phyloP scores from a whole-genome alignment of 768 basidiomycete species.

The Pulveroboletus ravenelii region DNA sequence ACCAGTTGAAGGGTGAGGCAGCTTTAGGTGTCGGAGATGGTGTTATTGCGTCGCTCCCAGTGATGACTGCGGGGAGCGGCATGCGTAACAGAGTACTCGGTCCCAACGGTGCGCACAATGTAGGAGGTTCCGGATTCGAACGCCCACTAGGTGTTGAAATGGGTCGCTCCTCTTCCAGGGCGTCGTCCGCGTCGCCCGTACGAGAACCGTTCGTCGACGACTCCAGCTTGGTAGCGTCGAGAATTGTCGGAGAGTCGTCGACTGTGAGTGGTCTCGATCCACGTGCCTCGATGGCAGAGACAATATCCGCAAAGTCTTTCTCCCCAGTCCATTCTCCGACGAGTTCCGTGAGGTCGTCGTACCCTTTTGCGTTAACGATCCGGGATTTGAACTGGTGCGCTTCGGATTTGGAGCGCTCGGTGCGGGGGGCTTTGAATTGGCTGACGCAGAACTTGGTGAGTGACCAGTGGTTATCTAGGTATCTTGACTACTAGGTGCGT shows the following conservation, averaged over 20 bases:
- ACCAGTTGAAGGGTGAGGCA: slow-evolving; percentile 7
- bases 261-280: slow-evolving; percentile 18
- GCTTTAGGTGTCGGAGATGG: slow-evolving; percentile 38
- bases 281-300: slow-evolving; percentile 39
- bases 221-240: neutral
- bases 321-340: slow-evolving; percentile 57
- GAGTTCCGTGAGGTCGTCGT: slow-evolving; percentile 45
- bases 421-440: slow-evolving; percentile 71
- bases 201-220: neutral
- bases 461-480: slow-evolving; percentile 74
- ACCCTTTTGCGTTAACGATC: slow-evolving; percentile 60
- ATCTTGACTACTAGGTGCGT: slow-evolving; percentile 49
- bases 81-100: slow-evolving; percentile 38
- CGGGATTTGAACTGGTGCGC: slow-evolving; percentile 50
- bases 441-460: slow-evolving; percentile 84
- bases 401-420: slow-evolving; percentile 53
- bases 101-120: slow-evolving; percentile 37
- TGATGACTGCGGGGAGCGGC: slow-evolving; percentile 36
- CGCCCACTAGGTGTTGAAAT: slow-evolving; percentile 46
- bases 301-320: slow-evolving; percentile 54
- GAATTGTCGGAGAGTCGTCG: slow-evolving; percentile 3
- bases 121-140: slow-evolving; percentile 56
- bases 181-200: neutral
- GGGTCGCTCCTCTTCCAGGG: slow-evolving; percentile 26
- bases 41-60: slow-evolving; percentile 42